Evolutionary conservation across 2,329 filamentous ascomycete genomes (phyloP), one percentile per base, ranked within the genome.

Genomic region (Cladophialophora psammophila): DNA sequence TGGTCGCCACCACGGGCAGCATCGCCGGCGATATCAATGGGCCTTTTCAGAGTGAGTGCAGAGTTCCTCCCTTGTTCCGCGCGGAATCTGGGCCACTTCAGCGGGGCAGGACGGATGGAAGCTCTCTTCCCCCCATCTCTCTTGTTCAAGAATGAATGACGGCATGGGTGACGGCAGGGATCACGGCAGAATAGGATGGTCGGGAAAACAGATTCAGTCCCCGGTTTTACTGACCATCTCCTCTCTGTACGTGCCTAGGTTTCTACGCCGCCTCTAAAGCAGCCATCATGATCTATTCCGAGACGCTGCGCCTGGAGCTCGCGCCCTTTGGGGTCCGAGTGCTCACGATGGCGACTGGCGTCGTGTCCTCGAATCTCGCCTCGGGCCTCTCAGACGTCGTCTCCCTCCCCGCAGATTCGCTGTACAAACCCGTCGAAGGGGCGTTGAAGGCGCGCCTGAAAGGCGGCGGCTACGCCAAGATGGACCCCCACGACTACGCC

Each of bases 261-360:
- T 35, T 52, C 32, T 88, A 89, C 77, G 86, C 85, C 71, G 85
- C 86, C 5, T 83, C 82, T 48, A 88, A 88, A 74, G 86, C 85
- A 0, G 86, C 87, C 1, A 73, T 88, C 32, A 85, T 88, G 73
- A 78, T 81, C 0, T 88, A 85, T 74, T 84, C 81, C 64, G 82
- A 88, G 66, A 86, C 85, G 0, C 75, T 88, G 55, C 81, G 87
- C 13, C 81, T 88, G n/a, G 67, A 69, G 34, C 45, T 68, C n/a
- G 69, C 64, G 3, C 72, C 71, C 26, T 81, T 69, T 57, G 83
- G 81, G 5, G 81, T 85, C 66, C 78, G 80, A 50, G 82, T 87
- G 34, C 82, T 81, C 60, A 82, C 85, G 3, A 78, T 85, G 34
- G 79, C 88, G 2, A 88, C 87, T 1, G 87, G 87, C 12, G 86